Conservation (phyloP, 768 basidiomycete genomes). For the Amanita brunnescens region DNA sequence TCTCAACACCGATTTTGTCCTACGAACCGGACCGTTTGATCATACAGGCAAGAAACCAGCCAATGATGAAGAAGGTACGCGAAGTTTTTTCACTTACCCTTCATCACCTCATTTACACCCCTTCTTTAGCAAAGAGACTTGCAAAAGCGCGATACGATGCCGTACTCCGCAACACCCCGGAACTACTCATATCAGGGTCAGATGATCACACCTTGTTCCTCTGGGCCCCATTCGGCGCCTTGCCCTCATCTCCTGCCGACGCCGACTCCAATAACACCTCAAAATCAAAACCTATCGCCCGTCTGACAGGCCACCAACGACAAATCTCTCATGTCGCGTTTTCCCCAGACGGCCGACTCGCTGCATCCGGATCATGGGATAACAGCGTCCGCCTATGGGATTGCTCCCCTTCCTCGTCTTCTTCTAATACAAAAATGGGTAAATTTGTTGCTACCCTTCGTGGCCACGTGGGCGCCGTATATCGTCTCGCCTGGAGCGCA, state of each 20-base stretch:
- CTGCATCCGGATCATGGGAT: conserved; percentile 88
- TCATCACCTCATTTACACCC: background rate
- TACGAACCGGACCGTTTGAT: conserved; percentile 93
- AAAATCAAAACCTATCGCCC: conserved; percentile 38
- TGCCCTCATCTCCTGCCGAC: conserved; percentile 15
- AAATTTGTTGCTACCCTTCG: conserved; percentile 88
- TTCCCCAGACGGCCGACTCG: conserved; percentile 88
- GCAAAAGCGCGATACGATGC: conserved; percentile 74
- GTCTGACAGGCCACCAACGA: conserved; percentile 91
- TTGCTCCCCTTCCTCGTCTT: too few relatives aligned
- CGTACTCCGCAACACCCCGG: conserved; percentile 56
- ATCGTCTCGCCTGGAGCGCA: conserved; percentile 90
- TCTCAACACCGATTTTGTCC: conserved; percentile 89
- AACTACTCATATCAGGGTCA: conserved; percentile 89
- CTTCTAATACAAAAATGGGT: conserved; percentile 35
- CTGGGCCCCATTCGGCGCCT: conserved; percentile 73
- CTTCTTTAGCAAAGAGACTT: conserved; percentile 55
- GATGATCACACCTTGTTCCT: conserved; percentile 98
- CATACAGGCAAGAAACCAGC: conserved; percentile 72
- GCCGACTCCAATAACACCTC: conserved; percentile 11
- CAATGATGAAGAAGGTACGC: conserved; percentile 74
- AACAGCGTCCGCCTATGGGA: conserved; percentile 91
- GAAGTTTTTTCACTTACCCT: background rate
- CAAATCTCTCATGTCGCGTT: conserved; percentile 93
- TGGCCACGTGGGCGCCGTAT: conserved; percentile 92